Percentiles rank a stretch among this genome's conserved stretches.
These are phyloP conservation scores for Wickerhamiella sergipiensis DNA, from an alignment of 805 yeast species.

Conservation along the genomic window DNA sequence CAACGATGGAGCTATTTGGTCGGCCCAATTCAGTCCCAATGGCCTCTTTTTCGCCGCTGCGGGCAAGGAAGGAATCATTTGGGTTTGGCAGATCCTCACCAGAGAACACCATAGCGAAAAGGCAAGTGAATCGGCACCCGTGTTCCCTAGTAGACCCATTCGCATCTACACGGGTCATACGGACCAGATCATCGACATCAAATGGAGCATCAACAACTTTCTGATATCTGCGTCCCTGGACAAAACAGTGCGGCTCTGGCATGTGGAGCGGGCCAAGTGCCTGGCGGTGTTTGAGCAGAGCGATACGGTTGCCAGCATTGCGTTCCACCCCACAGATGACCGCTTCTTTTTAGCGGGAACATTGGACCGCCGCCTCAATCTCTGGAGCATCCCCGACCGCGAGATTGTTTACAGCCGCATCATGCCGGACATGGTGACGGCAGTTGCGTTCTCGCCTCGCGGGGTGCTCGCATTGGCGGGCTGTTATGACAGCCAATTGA, in stretches of 20 bases:
- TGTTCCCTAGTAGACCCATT: slow-evolving; percentile 56
- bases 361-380: slow-evolving; percentile 54
- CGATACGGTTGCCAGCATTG: slow-evolving; percentile 72
- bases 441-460: slow-evolving; percentile 56
- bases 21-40: slow-evolving; percentile 5
- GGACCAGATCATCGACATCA: slow-evolving; percentile 56
- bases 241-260: slow-evolving; percentile 73
- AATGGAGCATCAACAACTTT: slow-evolving; percentile 83
- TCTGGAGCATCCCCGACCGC: slow-evolving; percentile 78
- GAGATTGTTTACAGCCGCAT: slow-evolving; percentile 47
- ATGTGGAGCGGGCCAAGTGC: slow-evolving; percentile 50
- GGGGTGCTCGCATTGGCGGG: slow-evolving; percentile 52
- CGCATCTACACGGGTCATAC: slow-evolving; percentile 53
- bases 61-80: slow-evolving; percentile 2
- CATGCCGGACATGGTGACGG: slow-evolving; percentile 56
- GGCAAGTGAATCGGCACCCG: slow-evolving; percentile 17
- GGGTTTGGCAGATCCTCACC: slow-evolving; percentile 6
- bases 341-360: slow-evolving; percentile 76
- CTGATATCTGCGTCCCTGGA: slow-evolving; percentile 75
- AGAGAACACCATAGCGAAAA: not conserved
- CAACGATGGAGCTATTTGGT: slow-evolving; percentile 1
- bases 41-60: slow-evolving; percentile 9
- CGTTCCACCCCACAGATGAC: slow-evolving; percentile 77
- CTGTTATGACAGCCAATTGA: slow-evolving; percentile 61
- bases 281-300: slow-evolving; percentile 53